Conservation (phyloP, 495 filamentous ascomycete genomes). For the Neurospora cerealis region DNA sequence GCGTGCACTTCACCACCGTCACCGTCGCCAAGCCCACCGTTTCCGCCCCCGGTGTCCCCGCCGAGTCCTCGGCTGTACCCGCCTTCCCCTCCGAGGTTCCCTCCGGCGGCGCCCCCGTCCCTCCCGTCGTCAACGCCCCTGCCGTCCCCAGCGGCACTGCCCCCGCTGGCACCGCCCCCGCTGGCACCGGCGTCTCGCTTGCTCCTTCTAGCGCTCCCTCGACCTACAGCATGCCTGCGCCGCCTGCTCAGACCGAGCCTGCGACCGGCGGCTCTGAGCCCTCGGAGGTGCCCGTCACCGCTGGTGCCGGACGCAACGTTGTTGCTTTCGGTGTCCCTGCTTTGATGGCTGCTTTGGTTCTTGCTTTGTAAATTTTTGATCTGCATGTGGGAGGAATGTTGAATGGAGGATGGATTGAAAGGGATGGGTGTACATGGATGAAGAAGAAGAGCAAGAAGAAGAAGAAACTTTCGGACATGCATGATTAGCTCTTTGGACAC, state of each 20-base stretch:
- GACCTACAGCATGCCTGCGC: conserved; percentile 5
- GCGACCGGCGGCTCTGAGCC: background rate
- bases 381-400: background rate
- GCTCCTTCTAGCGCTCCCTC: background rate
- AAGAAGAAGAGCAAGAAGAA: background rate
- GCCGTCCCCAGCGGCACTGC: background rate
- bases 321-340: conserved; percentile 15
- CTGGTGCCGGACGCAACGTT: conserved; percentile 20
- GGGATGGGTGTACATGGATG: background rate
- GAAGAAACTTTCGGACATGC: background rate
- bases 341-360: conserved; percentile 12
- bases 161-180: background rate
- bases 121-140: conserved; percentile 15
- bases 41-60: background rate
- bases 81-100: conserved; percentile 17
- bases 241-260: background rate
- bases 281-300: conserved; percentile 9
- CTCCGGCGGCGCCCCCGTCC: background rate
- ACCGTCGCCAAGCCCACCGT: conserved; percentile 13
- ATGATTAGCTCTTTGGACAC: background rate
- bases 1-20: conserved; percentile 14
- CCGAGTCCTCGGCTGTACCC: background rate
- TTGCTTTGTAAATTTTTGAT: conserved; percentile 10
- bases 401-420: background rate
- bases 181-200: background rate